These are phyloP conservation scores for Rhypophila decipiens DNA, from an alignment of 495 filamentous ascomycete genomes.

Conservation along the genomic window DNA sequence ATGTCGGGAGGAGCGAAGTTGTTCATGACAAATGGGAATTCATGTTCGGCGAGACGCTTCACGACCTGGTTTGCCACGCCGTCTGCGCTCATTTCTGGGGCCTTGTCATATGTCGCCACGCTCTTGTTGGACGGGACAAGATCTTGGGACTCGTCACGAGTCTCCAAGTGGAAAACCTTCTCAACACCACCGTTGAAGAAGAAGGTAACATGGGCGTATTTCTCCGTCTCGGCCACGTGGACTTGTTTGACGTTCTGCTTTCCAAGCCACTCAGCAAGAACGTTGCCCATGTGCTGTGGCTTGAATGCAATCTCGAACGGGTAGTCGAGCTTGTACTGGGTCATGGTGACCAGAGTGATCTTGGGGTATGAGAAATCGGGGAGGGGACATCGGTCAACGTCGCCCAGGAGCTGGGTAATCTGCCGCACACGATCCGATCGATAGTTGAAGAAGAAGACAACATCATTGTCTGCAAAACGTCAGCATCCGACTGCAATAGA, in stretches of 20 bases:
- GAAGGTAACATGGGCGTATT: conserved; percentile 98
- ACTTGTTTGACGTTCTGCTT: conserved; percentile 86
- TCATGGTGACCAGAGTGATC: conserved; percentile 93
- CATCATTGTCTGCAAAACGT: conserved; percentile 65
- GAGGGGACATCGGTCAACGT: conserved; percentile 78
- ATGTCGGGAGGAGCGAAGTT: conserved; percentile 99
- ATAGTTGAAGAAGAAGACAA: conserved; percentile 99
- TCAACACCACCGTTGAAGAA: conserved; percentile 99
- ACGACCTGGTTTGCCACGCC: conserved; percentile 80
- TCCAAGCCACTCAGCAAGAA: conserved; percentile 89
- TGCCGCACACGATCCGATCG: conserved; percentile 96
- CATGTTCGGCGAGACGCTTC: conserved; percentile 71
- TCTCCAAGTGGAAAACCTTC: conserved; percentile 89
- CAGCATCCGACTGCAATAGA: conserved; percentile 2
- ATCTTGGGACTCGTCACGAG: conserved; percentile 57
- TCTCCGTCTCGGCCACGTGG: conserved; percentile 97
- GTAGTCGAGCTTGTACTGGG: conserved; percentile 94
- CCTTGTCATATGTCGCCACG: conserved; percentile 92
- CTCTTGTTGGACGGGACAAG: conserved; percentile 57
- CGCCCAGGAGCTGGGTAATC: conserved; percentile 89
- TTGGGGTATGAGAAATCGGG: conserved; percentile 95
- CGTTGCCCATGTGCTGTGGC: conserved; percentile 92
- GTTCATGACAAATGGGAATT: conserved; percentile 97
- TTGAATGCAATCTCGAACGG: conserved; percentile 90
- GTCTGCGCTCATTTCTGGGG: conserved; percentile 93